These are phyloP conservation scores for Sporothrix brasiliensis DNA, from an alignment of 2,329 filamentous ascomycete genomes.

Conservation along the genomic window DNA sequence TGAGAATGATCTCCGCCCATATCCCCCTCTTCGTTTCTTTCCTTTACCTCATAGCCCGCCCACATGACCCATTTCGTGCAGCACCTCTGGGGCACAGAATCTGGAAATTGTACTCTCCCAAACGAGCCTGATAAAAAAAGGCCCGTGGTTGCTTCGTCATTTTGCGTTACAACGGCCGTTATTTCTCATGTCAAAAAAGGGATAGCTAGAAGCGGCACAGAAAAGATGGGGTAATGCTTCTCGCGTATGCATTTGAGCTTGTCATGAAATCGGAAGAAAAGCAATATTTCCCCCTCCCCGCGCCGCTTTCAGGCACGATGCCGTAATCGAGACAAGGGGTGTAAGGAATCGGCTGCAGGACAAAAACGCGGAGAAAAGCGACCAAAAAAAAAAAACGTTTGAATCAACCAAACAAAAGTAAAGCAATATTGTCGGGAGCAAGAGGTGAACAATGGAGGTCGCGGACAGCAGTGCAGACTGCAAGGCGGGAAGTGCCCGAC, in stretches of 20 bases:
- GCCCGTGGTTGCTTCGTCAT: no score
- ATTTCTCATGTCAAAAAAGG: no score
- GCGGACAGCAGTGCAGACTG: background rate
- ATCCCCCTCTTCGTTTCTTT: background rate
- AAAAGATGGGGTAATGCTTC: background rate
- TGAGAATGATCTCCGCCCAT: background rate
- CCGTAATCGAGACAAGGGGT: background rate
- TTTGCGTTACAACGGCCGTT: background rate
- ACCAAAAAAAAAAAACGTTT: background rate
- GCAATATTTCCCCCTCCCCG: background rate
- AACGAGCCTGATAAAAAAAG: background rate
- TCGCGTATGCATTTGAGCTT: background rate
- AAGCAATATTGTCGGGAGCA: background rate
- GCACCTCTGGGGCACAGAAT: background rate
- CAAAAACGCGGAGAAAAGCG: background rate
- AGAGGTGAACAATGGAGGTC: background rate
- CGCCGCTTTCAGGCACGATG: background rate
- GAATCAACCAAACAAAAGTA: background rate
- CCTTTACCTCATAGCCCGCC: conserved; percentile 1
- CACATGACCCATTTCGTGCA: background rate
- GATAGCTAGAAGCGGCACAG: background rate
- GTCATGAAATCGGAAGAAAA: background rate
- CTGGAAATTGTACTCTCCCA: background rate
- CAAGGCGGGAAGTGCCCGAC: conserved; percentile 13
- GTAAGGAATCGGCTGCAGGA: background rate